These are phyloP conservation scores for Penicillium sclerotigenum DNA, from an alignment of 2,329 filamentous ascomycete genomes.

Conservation along the genomic window DNA sequence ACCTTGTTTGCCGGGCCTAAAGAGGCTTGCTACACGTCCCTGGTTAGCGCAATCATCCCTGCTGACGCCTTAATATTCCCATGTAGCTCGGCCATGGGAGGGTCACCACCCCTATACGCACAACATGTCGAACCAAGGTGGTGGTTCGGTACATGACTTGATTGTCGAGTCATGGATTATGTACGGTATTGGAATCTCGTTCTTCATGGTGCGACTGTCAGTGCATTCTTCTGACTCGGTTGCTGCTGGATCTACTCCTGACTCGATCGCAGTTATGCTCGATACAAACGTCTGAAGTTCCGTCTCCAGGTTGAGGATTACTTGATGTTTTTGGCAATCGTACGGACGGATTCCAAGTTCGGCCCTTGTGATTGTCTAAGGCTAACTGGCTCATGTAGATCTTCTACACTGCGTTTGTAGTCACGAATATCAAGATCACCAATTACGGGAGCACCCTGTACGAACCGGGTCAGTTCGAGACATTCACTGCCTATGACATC, in stretches of 20 bases:
- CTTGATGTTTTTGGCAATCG: neutral
- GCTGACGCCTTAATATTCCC: neutral
- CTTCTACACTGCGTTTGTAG: neutral
- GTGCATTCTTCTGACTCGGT: neutral
- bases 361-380: neutral
- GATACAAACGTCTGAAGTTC: neutral
- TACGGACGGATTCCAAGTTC: neutral
- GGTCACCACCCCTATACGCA: neutral
- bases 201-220: neutral
- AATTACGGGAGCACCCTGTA: neutral
- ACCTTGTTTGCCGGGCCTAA: too few relatives aligned
- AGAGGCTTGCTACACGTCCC: too few relatives aligned
- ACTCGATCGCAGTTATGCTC: neutral
- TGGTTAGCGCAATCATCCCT: too few relatives aligned
- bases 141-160: neutral
- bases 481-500: neutral
- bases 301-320: neutral
- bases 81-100: neutral
- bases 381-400: neutral
- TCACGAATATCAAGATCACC: neutral
- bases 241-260: neutral
- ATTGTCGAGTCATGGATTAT: neutral
- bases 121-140: neutral
- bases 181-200: neutral
- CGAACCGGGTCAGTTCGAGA: neutral